These are phyloP conservation scores for Oemleria cerasiformis DNA, from an alignment of 306 rosid genomes.

Conservation along the genomic window DNA sequence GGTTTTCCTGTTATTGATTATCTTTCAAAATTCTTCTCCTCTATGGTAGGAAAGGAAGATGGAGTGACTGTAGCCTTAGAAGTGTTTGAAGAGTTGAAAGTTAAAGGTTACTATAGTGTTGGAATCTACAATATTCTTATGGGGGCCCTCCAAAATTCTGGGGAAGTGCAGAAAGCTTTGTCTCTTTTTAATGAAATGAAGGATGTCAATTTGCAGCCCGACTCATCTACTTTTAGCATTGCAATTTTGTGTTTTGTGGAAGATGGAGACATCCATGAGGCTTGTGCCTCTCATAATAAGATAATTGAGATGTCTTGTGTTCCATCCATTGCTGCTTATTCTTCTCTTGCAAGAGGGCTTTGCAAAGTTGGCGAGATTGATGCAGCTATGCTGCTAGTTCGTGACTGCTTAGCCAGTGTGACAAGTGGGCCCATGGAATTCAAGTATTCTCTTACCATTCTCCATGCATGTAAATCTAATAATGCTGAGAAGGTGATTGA, in stretches of 20 bases:
- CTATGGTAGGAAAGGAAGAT: constrained; percentile 47
- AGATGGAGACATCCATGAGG: constrained; percentile 50
- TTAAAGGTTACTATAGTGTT: constrained; percentile 43
- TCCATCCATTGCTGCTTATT: constrained; percentile 69
- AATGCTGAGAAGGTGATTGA: constrained; percentile 55
- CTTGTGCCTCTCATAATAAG: constrained; percentile 65
- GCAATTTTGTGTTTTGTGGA: constrained; percentile 56
- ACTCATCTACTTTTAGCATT: constrained; percentile 45
- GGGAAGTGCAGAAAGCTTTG: constrained; percentile 47
- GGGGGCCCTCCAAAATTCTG: constrained; percentile 52
- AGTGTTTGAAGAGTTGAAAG: constrained; percentile 47
- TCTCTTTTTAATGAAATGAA: constrained; percentile 61
- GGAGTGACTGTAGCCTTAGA: constrained; percentile 42
- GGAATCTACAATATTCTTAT: constrained; percentile 56
- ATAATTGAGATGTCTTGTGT: constrained; percentile 64
- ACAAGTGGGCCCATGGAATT: constrained; percentile 65
- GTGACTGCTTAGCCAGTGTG: constrained; percentile 64
- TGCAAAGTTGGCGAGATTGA: constrained; percentile 70
- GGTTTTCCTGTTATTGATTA: constrained; percentile 46
- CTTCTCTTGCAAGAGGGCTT: constrained; percentile 60
- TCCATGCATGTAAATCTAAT: constrained; percentile 56
- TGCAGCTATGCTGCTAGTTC: constrained; percentile 72
- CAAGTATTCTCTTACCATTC: constrained; percentile 63
- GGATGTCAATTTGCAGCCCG: constrained; percentile 36
- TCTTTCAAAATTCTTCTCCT: constrained; percentile 50